These are phyloP conservation scores for Candida dajiaensis DNA, from an alignment of 805 yeast genomes.

Conservation along the genomic window DNA sequence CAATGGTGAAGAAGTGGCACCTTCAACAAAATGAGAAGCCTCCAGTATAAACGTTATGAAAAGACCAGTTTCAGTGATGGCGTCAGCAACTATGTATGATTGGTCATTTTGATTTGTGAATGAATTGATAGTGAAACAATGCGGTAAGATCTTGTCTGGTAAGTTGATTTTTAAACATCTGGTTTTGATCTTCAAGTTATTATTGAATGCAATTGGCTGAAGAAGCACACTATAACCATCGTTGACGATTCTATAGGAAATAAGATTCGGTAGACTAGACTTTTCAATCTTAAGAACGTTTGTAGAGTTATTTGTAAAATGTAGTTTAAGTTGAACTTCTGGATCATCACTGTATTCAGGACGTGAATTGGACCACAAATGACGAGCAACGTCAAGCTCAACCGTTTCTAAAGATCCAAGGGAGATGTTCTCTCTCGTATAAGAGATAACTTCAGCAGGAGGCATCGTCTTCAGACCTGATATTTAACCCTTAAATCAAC, in stretches of 20 bases:
- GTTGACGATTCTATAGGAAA: conserved; percentile 17
- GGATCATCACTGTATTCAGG: conserved; percentile 11
- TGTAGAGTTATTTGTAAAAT: conserved; percentile 12
- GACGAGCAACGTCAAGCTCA: conserved; percentile 21
- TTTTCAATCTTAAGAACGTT: conserved; percentile 27
- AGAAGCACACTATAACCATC: conserved; percentile 14
- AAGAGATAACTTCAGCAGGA: not conserved
- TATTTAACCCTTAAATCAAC: not conserved
- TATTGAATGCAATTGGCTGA: conserved; percentile 19
- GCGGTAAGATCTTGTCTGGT: conserved; percentile 30
- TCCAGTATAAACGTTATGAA: conserved; percentile 44
- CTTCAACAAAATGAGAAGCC: conserved; percentile 35
- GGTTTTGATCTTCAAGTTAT: conserved; percentile 15
- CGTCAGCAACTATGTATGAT: conserved; percentile 39
- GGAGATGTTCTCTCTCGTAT: conserved; percentile 5
- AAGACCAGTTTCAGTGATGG: conserved; percentile 45
- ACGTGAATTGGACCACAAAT: conserved; percentile 14
- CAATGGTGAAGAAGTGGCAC: conserved; percentile 4
- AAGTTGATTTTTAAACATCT: conserved; percentile 26
- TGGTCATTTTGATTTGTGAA: conserved; percentile 23
- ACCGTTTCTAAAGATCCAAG: not conserved
- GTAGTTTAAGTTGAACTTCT: conserved; percentile 14
- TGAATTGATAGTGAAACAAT: conserved; percentile 34
- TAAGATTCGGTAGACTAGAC: conserved; percentile 30
- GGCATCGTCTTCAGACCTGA: not conserved